Base-by-base conservation (phyloP, 768 basidiomycete species). In the Lactarius sp. region DNA sequence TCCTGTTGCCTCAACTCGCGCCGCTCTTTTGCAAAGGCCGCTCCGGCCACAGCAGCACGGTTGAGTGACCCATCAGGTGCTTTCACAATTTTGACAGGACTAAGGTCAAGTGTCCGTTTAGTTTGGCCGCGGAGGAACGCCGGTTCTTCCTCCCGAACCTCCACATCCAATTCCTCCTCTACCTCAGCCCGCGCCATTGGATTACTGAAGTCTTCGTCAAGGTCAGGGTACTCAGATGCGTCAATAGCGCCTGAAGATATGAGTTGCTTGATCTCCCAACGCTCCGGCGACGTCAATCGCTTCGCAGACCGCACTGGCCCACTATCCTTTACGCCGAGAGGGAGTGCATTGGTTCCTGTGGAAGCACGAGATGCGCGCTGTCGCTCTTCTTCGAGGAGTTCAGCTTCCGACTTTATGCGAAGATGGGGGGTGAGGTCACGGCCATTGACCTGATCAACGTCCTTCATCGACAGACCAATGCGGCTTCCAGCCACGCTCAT, bases 201-300 rank as follows among this genome's bases (percentile, higher is more conserved):
- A 70, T 91, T 87, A 59, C 75, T 82, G 72, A 89, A 84, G 63
- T 94, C 92, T 69, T 94, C 93, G 66, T 95, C 92, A 56, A 97
- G 78, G 36, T 96, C 92, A 2, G 94, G 94, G 70, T 95, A 96
- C 73, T 98, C 97, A 4, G 94, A 88, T 12, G 95, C 89, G 67
- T 87, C 86, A 59, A 98, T 83, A 16, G 87, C 91, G 49, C 97
- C 97, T 36, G 94, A 97, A 0, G 97, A 91, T 60, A 98, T 97
- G 61, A 99, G 84, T 73, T 98, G 97, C 75, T 98, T 98, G 75
- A 99, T 95, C 78, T 99, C 97, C 94, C 97, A 99, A 34, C 97
- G 86, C 75, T 99, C 97, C 1, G 97, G 97, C 7, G 92, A 94
- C 1, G 95, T 95, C 61, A 98, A 78, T 16, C 96, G 84, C 71